Base-by-base conservation (phyloP, 202 grass and related monocot genomes). In the Zoysia matrella region DNA sequence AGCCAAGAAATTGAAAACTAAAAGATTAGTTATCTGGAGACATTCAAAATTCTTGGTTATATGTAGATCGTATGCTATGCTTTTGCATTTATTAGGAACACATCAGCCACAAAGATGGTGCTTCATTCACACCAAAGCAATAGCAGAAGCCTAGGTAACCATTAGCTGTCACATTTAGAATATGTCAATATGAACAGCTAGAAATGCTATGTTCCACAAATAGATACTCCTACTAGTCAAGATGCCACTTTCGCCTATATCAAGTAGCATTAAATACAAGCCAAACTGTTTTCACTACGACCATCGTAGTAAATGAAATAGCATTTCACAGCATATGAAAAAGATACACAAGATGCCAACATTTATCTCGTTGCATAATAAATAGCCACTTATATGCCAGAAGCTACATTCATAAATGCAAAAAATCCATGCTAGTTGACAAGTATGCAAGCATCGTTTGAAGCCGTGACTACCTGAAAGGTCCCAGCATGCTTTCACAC, bases 131-230 rank as follows among this genome's bases (percentile, higher is more conserved):
- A 77, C 2, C 50, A 78, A 41, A 74, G 16, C 16, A 76, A 70
- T 40, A 55, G 30, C 47, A 76, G 16, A 56, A 16, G 5, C 50
- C 36, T 56, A 60, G 47, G 61, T 57, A 63, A 80, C 0, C 3
- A 84, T 52, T 67, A 73, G 11, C 82, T 67, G 71, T 39, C 58
- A 36, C 77, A 76, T 82, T 64, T 51, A 78, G 63, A 60, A 54
- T 60, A 82, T 52, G 52, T 48, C 62, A 18, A 30, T 50, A 45
- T 13, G 6, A 72, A 69, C 55, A 47, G 66, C 7, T 44, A 46
- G 60, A 77, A 42, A 54, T 40, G 12, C 45, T 71, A 52, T 1
- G 7, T 77, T 16, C 60, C 57, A 30, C 22, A 30, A 30, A 30
- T 30, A 30, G 22, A 30, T 30, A 30, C 22, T 30, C 22, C 22